Base-by-base conservation (phyloP, 2,329 filamentous ascomycete species). In the Tolypocladium endophyticum region DNA sequence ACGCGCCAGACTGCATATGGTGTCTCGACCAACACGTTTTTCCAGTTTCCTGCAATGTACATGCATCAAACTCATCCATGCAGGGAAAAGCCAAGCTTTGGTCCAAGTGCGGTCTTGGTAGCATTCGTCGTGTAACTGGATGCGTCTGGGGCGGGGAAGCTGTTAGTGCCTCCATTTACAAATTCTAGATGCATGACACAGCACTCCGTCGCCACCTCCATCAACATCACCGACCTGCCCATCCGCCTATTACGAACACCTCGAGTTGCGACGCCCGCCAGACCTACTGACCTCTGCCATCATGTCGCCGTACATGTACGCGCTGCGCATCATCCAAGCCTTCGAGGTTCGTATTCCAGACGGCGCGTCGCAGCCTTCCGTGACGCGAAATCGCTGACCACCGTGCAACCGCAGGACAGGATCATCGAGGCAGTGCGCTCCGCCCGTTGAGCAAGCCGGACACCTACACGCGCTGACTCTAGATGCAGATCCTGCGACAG, bases 401-500 rank as follows among this genome's bases (percentile, higher is more conserved):
- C 14, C 20, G 33, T 11, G 39, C 2, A 14, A 55, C n/a, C 5
- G 1, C 53, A 74, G 72, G 71, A 74, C 57, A 64, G 67, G 50
- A 74, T 74, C 58, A 65, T 74, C 62, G 67, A 66, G 55, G 64
- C 66, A 35, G 73, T 74, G 66, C 57, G 66, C 55, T 12, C 50
- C 39, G 28, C 12, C 45, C 30, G 50, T 14, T 16, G 50, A 23
- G 5, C 30, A 41, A 33, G 43, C 28, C 16, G 35, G 16, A n/a
- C 20, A 5, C 20, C 45, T 5, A 23, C 20, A 12, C 12, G 30
- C 11, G 50, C 50, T 54, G 50, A 54, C 50, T 23, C 4, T 23
- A 1, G 30, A 23, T 1, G 8, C 52, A 81, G 77, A 78, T 83
- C 59, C 77, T 84, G 20, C 73, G 74, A 30, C 79, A 75, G 20